phyloP scores from a whole-genome alignment of 805 yeast genomes.

The Yamadazyma phyllophila region DNA sequence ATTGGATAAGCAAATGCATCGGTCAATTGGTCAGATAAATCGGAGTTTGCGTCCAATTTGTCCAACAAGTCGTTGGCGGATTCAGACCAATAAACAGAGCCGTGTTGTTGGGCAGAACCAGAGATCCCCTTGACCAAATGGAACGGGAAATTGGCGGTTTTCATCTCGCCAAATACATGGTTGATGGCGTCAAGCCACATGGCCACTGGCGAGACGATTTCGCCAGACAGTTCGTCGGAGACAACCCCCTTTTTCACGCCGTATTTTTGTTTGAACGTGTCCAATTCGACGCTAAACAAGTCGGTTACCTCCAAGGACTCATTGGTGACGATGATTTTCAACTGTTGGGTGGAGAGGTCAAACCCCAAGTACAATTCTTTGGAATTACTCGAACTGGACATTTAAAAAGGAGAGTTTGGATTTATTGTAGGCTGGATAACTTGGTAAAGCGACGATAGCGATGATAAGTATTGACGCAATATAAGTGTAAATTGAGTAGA shows the following conservation, averaged over 20 bases:
- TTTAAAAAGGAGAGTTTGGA: constrained; percentile 50
- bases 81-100: constrained; percentile 77
- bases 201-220: constrained; percentile 75
- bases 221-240: constrained; percentile 48
- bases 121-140: constrained; percentile 59
- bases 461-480: constrained; percentile 29
- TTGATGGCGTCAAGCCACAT: constrained; percentile 90
- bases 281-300: constrained; percentile 71
- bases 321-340: constrained; percentile 70
- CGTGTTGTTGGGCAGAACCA: constrained; percentile 93
- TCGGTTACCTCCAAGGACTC: constrained; percentile 49
- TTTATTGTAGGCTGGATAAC: constrained; percentile 56
- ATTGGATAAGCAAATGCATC: constrained; percentile 57
- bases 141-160: constrained; percentile 54
- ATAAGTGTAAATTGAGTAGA: constrained; percentile 37
- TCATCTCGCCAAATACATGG: constrained; percentile 52
- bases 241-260: constrained; percentile 71
- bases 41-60: constrained; percentile 26
- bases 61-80: constrained; percentile 43
- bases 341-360: constrained; percentile 87
- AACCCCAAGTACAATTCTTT: constrained; percentile 58
- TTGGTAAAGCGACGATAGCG: constrained; percentile 46
- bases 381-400: constrained; percentile 20
- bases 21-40: constrained; percentile 47
- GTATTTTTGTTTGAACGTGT: constrained; percentile 53